Percentiles rank a stretch among this genome's conserved stretches.
phyloP scores from a whole-genome alignment of 768 basidiomycete species.

The Lactifluus rugatus region DNA sequence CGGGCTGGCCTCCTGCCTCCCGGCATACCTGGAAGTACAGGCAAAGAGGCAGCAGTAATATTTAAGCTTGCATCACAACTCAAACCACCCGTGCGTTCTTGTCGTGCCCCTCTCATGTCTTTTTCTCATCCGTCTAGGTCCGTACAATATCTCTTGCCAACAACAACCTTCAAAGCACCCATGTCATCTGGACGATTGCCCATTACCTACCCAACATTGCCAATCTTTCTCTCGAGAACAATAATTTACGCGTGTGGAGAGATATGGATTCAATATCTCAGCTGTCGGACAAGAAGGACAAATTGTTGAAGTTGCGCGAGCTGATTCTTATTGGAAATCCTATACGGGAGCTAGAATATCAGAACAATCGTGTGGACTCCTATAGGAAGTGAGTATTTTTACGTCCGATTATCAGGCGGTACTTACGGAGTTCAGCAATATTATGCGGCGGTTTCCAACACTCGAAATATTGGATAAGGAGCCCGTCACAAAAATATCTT shows the following conservation, averaged over 20 bases:
- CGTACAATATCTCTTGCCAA: conserved; percentile 81
- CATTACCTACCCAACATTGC: conserved; percentile 72
- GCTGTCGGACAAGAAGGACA: conserved; percentile 49
- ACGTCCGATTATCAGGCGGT: background rate
- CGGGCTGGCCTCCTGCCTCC: conserved; percentile 64
- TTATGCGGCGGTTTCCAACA: conserved; percentile 70
- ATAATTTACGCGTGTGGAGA: conserved; percentile 56
- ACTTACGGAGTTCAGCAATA: conserved; percentile 43
- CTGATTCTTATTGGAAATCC: conserved; percentile 71
- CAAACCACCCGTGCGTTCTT: conserved; percentile 51
- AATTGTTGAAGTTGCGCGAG: conserved; percentile 57
- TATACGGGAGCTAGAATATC: conserved; percentile 49
- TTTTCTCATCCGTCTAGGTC: conserved; percentile 33
- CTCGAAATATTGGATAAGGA: conserved; percentile 79
- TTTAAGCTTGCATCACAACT: conserved; percentile 80
- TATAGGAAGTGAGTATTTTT: conserved; percentile 53
- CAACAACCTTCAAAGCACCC: conserved; percentile 55
- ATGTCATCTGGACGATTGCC: conserved; percentile 49
- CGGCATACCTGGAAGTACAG: conserved; percentile 51
- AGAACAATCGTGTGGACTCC: conserved; percentile 45
- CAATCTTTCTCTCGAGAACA: conserved; percentile 74
- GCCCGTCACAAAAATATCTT: conserved; percentile 68
- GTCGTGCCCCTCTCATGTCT: background rate
- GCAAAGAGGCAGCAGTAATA: conserved; percentile 68
- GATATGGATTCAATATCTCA: conserved; percentile 61